Evolutionary conservation across 805 yeast species (phyloP).

Genomic region (Suhomyces kilbournensis): DNA sequence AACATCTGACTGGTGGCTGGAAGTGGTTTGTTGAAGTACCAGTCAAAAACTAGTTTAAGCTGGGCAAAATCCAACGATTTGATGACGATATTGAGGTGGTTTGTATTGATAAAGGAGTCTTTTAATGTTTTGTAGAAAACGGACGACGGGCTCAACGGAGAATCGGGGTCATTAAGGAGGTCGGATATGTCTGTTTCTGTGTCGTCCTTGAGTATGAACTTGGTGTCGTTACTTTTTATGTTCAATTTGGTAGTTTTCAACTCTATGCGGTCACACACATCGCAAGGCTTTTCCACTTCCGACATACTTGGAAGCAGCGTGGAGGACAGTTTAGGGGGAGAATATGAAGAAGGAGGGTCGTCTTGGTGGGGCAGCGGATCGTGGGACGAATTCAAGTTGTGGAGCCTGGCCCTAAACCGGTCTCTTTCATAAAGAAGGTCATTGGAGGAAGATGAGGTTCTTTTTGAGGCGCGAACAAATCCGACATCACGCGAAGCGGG

Average conservation of each 20-base stretch:
- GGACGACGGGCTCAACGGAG: constrained; percentile 3
- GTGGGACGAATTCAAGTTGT: constrained; percentile 24
- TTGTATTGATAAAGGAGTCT: neutral
- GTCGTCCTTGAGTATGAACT: neutral
- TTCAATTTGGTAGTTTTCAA: constrained; percentile 38
- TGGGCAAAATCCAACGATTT: constrained; percentile 12
- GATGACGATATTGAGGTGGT: constrained; percentile 7
- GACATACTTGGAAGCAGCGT: constrained; percentile 1
- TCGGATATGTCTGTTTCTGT: neutral
- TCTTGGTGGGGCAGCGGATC: neutral
- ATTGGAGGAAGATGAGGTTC: constrained; percentile 40
- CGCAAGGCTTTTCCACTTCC: constrained; percentile 17
- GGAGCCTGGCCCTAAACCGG: constrained; percentile 38
- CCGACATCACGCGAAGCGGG: neutral
- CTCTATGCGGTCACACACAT: constrained; percentile 35
- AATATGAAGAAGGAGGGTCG: neutral
- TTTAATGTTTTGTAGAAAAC: neutral
- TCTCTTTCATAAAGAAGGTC: constrained; percentile 40
- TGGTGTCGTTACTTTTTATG: neutral
- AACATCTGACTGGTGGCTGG: constrained; percentile 72
- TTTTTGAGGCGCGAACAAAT: constrained; percentile 17
- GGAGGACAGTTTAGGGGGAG: neutral
- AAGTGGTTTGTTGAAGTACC: constrained; percentile 38
- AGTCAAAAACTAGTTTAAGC: constrained; percentile 22
- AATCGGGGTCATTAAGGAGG: neutral